These are phyloP conservation scores for Fusarium hostae DNA, from an alignment of 2,329 filamentous ascomycete species.

Conservation along the genomic window DNA sequence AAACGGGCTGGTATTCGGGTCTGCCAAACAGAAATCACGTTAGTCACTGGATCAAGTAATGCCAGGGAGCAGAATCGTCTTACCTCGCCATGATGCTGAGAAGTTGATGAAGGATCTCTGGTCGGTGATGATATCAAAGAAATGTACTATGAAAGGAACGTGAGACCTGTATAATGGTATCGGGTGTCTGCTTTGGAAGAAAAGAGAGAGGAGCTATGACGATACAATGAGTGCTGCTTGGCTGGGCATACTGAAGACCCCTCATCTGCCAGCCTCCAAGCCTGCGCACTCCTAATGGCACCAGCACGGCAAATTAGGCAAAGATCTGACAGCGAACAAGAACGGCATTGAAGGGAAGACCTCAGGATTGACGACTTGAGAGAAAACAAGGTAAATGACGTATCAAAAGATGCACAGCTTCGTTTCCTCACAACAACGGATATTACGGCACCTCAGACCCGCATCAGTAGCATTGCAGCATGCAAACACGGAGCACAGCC, in stretches of 20 bases:
- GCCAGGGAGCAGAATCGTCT: fast-evolving
- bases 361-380: background rate
- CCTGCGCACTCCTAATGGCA: background rate
- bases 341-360: too few species aligned
- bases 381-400: background rate
- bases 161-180: background rate
- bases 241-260: background rate
- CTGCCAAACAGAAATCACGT: background rate
- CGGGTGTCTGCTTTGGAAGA: background rate
- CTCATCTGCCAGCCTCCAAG: background rate
- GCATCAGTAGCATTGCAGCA: background rate
- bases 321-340: too few species aligned
- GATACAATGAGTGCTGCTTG: background rate
- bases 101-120: background rate
- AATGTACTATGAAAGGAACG: too few species aligned
- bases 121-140: background rate
- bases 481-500: background rate
- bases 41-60: background rate
- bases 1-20: background rate
- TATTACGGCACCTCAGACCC: background rate
- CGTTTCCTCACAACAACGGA: background rate
- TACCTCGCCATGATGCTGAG: background rate
- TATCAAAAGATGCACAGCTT: background rate
- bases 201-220: background rate
- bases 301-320: background rate